Evolutionary conservation across 2,329 filamentous ascomycete species (phyloP), one percentile per base, ranked within the genome.

Genomic region (Fusarium bactridioides): DNA sequence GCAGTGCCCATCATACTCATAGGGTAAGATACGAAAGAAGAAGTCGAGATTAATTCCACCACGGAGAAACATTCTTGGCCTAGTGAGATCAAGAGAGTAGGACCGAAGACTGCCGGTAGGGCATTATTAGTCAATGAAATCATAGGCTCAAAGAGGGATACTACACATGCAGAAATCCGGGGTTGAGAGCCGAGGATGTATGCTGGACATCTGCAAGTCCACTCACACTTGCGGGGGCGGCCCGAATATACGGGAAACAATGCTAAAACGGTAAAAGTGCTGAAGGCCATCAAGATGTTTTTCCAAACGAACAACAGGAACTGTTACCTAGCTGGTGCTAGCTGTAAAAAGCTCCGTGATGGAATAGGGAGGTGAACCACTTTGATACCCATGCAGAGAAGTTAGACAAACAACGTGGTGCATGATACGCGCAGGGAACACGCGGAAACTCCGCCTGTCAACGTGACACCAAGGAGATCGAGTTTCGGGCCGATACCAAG

Each of bases 371-470:
- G 63, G 63, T 62, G 29, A 21, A 5, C 29, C 18, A 56, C 11
- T 43, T 23, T 18, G n/a, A 57, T 48, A 4, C 25, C 29, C 11
- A 33, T 50, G 47, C 6, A 5, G 3, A 33, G 31, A 16, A 33
- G 31, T 9, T 33, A 33, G 16, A 51, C 11, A 45, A 8, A 54
- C 25, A 21, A 7, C 23, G 55, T 25, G n/a, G 54, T 68, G 51
- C 45, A 44, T 41, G 43, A 40, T 43, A 57, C 15, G 16, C 41
- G 21, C 38, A 55, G 27, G 27, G 41, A 48, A 50, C 43, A 38
- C 21, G 64, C 66, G 64, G 64, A 69, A 47, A 16, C 66, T 69
- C 66, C 58, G 66, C 66, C 58, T 58, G 44, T 64, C 29, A 58
- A 69, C 18, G 50, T 69, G 65, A 64, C 51, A 40, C 64, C 38